Evolutionary conservation across 768 basidiomycete species (phyloP), one percentile per base, ranked within the genome.

Genomic region (Termitomyces sp.): DNA sequence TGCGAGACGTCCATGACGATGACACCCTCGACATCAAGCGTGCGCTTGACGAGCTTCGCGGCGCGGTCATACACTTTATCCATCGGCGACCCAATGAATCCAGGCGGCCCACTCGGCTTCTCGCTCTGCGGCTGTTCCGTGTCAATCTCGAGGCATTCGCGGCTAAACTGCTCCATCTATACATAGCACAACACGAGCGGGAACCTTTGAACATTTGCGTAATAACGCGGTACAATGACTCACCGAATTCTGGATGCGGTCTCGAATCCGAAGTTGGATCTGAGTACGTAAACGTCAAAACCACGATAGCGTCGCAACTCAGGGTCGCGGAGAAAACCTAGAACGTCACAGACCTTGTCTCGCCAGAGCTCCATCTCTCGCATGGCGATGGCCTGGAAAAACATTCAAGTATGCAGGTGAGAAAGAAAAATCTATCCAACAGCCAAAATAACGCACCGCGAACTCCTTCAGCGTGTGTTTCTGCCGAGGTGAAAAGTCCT

Each of bases 291-390:
- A 22, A 32, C 42, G 35, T 60, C 16, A 39, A 7, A 11, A 40
- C 24, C 18, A 28, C 28, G 15, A 54, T 56, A 45, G 52, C 22
- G 35, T 60, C 22, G 42, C 40, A 55, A 24, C 13, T 15, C 48
- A 50, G 42, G 42, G 48, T 46, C 28, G 35, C 7, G 24, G 32
- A 54, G 3, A 39, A 38, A 55, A 18, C 50, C n/a, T 18, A 39
- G 36, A 61, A 35, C 1, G 22, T 28, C 3, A 59, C 71, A 45
- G 59, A 91, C 91, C 81, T 97, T 96, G 73, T 97, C 95, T 61
- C 89, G 79, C 94, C 94, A 97, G 2, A 97, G 78, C 71, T 97
- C 96, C 87, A 98, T 87, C 73, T 98, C 96, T 39, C 96, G 85
- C 89, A 97, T 92, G 18, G 89, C 89, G 59, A 98, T 88, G 2